Evolutionary conservation across 306 rosid genomes (phyloP).

Genomic region (Casuarina glauca): DNA sequence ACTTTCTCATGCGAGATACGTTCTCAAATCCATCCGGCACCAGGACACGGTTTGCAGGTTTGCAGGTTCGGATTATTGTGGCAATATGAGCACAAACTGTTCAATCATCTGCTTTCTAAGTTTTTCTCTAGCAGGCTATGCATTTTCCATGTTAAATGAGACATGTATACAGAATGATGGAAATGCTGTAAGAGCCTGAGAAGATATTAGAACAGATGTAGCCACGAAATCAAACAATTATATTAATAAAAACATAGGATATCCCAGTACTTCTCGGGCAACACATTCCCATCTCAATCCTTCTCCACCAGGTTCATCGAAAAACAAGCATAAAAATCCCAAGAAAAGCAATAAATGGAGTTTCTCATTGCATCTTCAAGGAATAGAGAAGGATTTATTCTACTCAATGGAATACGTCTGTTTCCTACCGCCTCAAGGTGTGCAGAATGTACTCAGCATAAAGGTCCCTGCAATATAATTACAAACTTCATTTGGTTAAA

Average conservation of each 20-base stretch:
- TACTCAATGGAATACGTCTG: conserved; percentile 21
- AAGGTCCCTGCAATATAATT: conserved; percentile 76
- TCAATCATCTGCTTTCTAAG: too few relatives aligned
- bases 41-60: too few relatives aligned
- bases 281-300: background rate
- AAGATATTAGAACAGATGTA: background rate
- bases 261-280: too few relatives aligned
- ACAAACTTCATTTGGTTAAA: conserved; percentile 20
- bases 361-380: conserved; percentile 23
- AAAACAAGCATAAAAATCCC: background rate
- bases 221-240: background rate
- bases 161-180: background rate
- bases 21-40: too few relatives aligned
- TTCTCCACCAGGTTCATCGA: conserved; percentile 1
- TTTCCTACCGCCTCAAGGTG: conserved; percentile 70
- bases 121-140: too few relatives aligned
- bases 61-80: too few relatives aligned
- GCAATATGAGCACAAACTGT: too few relatives aligned
- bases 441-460: conserved; percentile 85
- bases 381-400: conserved; percentile 30
- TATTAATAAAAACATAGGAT: background rate
- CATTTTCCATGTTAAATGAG: background rate
- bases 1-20: too few relatives aligned
- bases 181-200: background rate
- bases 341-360: background rate